A percentile compares a stretch with the other conserved stretches of the same genome.
These are phyloP conservation scores for Tolypocladium paradoxum DNA, from an alignment of 2,329 filamentous ascomycete genomes.

Conservation along the genomic window DNA sequence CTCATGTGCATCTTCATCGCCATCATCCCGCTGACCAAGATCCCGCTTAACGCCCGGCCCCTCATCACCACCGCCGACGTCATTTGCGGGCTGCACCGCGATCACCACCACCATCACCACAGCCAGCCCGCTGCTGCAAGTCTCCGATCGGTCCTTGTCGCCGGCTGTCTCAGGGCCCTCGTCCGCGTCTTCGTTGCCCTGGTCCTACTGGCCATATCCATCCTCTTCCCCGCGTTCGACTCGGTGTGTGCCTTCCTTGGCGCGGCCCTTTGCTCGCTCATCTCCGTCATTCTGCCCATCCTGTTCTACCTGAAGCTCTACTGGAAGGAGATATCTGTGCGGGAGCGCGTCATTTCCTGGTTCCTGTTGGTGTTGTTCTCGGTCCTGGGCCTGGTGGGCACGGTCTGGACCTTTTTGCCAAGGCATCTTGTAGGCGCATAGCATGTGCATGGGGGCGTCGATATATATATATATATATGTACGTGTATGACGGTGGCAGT, in stretches of 20 bases:
- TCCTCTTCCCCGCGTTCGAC: slow-evolving; percentile 66
- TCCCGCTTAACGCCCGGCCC: slow-evolving; percentile 81
- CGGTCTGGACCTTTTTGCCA: slow-evolving; percentile 79
- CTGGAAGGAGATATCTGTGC: slow-evolving; percentile 52
- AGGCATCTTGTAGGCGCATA: slow-evolving; percentile 57
- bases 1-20: slow-evolving; percentile 78
- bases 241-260: slow-evolving; percentile 88
- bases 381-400: slow-evolving; percentile 63
- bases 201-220: slow-evolving; percentile 65
- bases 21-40: slow-evolving; percentile 90
- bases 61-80: slow-evolving; percentile 81
- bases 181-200: slow-evolving; percentile 58
- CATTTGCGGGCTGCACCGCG: slow-evolving; percentile 58
- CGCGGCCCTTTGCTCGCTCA: slow-evolving; percentile 81
- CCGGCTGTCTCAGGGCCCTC: slow-evolving; percentile 36
- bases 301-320: slow-evolving; percentile 89
- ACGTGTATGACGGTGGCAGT: background rate
- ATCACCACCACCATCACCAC: slow-evolving; percentile 21
- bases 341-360: slow-evolving; percentile 59
- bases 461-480: background rate
- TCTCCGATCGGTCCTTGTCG: slow-evolving; percentile 29
- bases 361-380: slow-evolving; percentile 58
- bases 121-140: slow-evolving; percentile 29
- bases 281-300: slow-evolving; percentile 83
- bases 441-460: background rate